phyloP scores from a whole-genome alignment of 208 protist genomes.

The Leishmania turanica region DNA sequence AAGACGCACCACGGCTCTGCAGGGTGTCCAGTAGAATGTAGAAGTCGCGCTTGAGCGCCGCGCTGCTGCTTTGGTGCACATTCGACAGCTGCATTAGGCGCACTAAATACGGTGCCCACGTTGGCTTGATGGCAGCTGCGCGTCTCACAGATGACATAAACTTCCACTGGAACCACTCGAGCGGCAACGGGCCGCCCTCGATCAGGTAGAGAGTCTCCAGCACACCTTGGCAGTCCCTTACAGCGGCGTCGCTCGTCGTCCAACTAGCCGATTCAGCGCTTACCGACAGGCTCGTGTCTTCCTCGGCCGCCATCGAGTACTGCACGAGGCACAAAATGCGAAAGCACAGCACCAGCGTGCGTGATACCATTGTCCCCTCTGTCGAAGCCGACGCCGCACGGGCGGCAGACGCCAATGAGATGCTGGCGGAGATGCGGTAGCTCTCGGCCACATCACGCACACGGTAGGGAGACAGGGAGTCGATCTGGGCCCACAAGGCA shows the following conservation, averaged over 20 bases:
- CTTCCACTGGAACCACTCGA: conserved; percentile 52
- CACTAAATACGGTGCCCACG: conserved; percentile 40
- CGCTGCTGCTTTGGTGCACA: conserved; percentile 29
- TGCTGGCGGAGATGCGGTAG: conserved; percentile 33
- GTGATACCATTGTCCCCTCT: conserved; percentile 49
- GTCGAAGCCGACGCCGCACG: neutral
- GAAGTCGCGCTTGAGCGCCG: conserved; percentile 47
- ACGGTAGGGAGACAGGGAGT: conserved; percentile 51
- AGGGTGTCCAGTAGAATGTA: conserved; percentile 42
- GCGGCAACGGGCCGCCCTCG: conserved; percentile 40
- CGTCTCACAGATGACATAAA: conserved; percentile 35
- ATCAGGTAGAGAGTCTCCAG: conserved; percentile 37
- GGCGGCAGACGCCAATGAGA: conserved; percentile 17
- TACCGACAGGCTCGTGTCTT: neutral
- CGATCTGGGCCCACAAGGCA: conserved; percentile 44
- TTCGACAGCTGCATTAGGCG: conserved; percentile 55
- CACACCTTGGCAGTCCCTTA: conserved; percentile 18
- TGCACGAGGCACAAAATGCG: conserved; percentile 56
- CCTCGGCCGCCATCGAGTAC: conserved; percentile 25
- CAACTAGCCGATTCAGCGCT: neutral
- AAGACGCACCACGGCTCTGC: neutral
- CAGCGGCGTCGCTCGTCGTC: conserved; percentile 17
- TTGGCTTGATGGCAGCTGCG: conserved; percentile 4
- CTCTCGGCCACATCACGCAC: conserved; percentile 47
- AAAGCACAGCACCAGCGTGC: conserved; percentile 69